phyloP scores from a whole-genome alignment of 1,139 yeast genomes.

The Kazachstania sp. region DNA sequence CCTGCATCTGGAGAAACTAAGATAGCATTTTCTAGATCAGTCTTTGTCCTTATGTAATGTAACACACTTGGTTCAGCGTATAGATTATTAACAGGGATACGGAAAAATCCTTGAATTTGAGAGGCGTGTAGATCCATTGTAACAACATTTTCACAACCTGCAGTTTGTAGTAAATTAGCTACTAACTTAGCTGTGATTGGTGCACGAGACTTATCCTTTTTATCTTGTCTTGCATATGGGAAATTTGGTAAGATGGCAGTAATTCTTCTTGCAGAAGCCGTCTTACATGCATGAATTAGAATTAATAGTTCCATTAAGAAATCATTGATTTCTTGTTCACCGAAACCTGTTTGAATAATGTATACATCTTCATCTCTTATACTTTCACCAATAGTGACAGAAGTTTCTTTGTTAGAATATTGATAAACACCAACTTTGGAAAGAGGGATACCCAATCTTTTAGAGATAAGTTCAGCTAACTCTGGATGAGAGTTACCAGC shows the following conservation, averaged over 20 bases:
- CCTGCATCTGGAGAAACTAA: slow-evolving; percentile 82
- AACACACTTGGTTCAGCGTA: slow-evolving; percentile 75
- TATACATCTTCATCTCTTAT: slow-evolving; percentile 74
- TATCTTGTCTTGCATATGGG: slow-evolving; percentile 91
- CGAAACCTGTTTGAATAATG: slow-evolving; percentile 65
- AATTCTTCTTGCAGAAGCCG: slow-evolving; percentile 87
- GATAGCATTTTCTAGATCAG: slow-evolving; percentile 51
- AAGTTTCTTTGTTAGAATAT: slow-evolving; percentile 64
- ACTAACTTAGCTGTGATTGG: slow-evolving; percentile 77
- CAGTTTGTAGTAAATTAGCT: slow-evolving; percentile 67
- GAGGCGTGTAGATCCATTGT: slow-evolving; percentile 82
- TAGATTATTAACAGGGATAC: slow-evolving; percentile 71
- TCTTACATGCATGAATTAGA: slow-evolving; percentile 88
- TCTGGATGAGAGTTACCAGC: slow-evolving; percentile 93
- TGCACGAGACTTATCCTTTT: slow-evolving; percentile 73
- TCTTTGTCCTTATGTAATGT: slow-evolving; percentile 53
- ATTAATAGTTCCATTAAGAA: slow-evolving; percentile 80
- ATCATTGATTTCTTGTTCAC: slow-evolving; percentile 72
- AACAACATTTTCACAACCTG: slow-evolving; percentile 75
- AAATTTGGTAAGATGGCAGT: slow-evolving; percentile 93
- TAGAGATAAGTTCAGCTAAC: slow-evolving; percentile 67
- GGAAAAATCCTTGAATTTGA: slow-evolving; percentile 76
- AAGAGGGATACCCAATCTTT: slow-evolving; percentile 49
- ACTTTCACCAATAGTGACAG: slow-evolving; percentile 65
- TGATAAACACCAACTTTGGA: slow-evolving; percentile 61